Evolutionary conservation across 2,329 filamentous ascomycete species (phyloP).

Genomic region (Penicillium sp.): DNA sequence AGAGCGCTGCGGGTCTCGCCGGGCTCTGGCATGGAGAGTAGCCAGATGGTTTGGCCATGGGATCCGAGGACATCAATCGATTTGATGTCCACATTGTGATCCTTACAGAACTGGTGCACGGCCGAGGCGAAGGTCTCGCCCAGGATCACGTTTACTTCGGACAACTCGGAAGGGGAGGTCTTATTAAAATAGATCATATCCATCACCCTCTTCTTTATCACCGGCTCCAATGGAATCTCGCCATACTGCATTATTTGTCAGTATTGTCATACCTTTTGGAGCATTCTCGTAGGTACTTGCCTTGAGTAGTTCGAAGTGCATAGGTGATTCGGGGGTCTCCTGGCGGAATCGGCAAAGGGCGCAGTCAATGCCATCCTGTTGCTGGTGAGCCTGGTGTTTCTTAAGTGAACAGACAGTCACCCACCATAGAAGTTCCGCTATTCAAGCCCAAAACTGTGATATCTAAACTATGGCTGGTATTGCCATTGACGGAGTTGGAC

Average conservation of each 20-base stretch:
- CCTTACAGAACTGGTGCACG: conserved; percentile 50
- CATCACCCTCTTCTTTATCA: conserved; percentile 57
- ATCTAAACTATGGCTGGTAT: conserved; percentile 40
- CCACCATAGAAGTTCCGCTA: conserved; percentile 52
- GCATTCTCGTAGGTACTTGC: conserved; percentile 6
- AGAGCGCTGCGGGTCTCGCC: conserved; percentile 50
- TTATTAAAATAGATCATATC: conserved; percentile 56
- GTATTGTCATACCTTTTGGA: not conserved
- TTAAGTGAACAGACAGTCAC: not conserved
- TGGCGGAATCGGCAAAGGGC: conserved; percentile 58
- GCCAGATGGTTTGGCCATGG: conserved; percentile 60
- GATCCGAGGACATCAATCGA: conserved; percentile 57
- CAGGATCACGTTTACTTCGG: conserved; percentile 57
- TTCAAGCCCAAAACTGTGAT: conserved; percentile 56
- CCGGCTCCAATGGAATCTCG: conserved; percentile 54
- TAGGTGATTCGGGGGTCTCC: conserved; percentile 49
- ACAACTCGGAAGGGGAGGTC: conserved; percentile 54
- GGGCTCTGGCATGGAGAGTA: conserved; percentile 52
- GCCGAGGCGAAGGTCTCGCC: conserved; percentile 57
- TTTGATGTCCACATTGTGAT: conserved; percentile 43
- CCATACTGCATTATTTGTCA: conserved; percentile 45
- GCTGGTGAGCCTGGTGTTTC: not conserved
- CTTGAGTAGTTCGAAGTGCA: conserved; percentile 57
- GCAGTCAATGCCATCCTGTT: conserved; percentile 56
- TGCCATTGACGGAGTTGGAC: conserved; percentile 12